Percentiles rank a stretch among this genome's conserved stretches.
Conservation (phyloP, 257 asterid genomes). For the Buddleja alternifolia region DNA sequence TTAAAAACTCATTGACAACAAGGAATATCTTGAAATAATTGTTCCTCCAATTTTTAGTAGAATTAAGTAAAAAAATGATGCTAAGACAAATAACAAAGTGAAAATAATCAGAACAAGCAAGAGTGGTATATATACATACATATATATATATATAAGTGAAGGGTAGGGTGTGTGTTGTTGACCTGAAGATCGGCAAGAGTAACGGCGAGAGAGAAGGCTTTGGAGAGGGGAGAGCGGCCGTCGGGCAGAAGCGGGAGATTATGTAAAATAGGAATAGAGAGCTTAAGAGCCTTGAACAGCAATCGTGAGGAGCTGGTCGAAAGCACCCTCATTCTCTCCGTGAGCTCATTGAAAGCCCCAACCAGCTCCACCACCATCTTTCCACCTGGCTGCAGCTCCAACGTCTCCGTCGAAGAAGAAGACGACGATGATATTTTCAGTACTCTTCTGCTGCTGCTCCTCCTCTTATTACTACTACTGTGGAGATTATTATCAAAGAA, state of each 20-base stretch:
- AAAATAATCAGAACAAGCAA: not conserved
- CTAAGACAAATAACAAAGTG: not conserved
- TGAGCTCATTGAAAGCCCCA: slow-evolving; percentile 85
- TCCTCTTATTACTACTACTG: not conserved
- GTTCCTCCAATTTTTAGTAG: not conserved
- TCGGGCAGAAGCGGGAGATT: slow-evolving; percentile 63
- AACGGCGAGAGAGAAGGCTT: slow-evolving; percentile 75
- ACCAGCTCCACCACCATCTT: slow-evolving; percentile 93
- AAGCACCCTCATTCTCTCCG: slow-evolving; percentile 67
- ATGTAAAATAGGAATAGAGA: slow-evolving; percentile 79
- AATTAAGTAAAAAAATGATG: no score
- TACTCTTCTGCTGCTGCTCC: not conserved
- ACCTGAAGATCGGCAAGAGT: slow-evolving; percentile 95
- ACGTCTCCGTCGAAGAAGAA: slow-evolving; percentile 17
- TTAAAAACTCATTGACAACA: not conserved
- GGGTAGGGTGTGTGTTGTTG: not conserved
- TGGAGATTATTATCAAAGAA: slow-evolving; percentile 10
- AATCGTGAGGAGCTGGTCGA: slow-evolving; percentile 69
- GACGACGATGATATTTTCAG: slow-evolving; percentile 20
- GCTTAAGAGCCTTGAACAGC: slow-evolving; percentile 78
- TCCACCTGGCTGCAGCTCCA: slow-evolving; percentile 94
- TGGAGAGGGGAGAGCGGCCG: slow-evolving; percentile 80
- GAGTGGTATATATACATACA: no score
- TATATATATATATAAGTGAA: no score
- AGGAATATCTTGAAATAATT: not conserved